Evolutionary conservation across 768 basidiomycete genomes (phyloP).

Genomic region (Leccinum subtestaceum): DNA sequence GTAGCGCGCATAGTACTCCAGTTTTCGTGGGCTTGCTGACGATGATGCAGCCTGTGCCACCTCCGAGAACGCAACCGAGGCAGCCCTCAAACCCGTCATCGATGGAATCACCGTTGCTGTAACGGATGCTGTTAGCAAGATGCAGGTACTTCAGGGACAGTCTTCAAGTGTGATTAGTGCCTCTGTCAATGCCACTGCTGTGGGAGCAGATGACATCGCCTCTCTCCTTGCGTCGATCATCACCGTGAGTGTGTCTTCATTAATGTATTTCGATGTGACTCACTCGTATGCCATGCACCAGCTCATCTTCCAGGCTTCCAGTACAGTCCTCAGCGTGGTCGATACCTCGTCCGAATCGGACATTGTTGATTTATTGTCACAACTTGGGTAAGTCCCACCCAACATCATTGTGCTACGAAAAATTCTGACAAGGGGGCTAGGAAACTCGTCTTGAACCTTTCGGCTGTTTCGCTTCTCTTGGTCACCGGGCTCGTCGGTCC

Average conservation of each 20-base stretch:
- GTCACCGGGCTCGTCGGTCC: conserved; percentile 2
- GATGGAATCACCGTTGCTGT: conserved; percentile 6
- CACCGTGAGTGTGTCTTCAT: conserved; percentile 5
- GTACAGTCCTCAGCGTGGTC: conserved; percentile 9
- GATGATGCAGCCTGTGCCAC: conserved; percentile 10
- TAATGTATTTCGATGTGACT: no score
- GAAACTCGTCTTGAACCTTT: conserved; percentile 1
- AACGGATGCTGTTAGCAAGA: background rate
- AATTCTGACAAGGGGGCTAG: background rate
- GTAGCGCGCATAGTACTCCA: background rate
- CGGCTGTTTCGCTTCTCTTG: conserved; percentile 1
- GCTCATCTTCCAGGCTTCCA: conserved; percentile 9
- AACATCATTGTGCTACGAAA: background rate
- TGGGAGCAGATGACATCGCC: conserved; percentile 5
- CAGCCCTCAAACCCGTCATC: conserved; percentile 4
- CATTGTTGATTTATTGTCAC: background rate
- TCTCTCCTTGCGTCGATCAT: background rate
- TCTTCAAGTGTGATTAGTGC: background rate
- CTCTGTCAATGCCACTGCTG: conserved; percentile 4
- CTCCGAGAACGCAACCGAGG: conserved; percentile 10
- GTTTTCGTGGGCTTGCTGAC: background rate
- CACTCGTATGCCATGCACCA: background rate
- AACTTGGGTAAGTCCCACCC: conserved; percentile 3
- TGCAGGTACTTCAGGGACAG: conserved; percentile 9
- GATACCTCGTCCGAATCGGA: background rate